These are phyloP conservation scores for Pyricularia sp. DNA, from an alignment of 2,329 filamentous ascomycete species.

Conservation along the genomic window DNA sequence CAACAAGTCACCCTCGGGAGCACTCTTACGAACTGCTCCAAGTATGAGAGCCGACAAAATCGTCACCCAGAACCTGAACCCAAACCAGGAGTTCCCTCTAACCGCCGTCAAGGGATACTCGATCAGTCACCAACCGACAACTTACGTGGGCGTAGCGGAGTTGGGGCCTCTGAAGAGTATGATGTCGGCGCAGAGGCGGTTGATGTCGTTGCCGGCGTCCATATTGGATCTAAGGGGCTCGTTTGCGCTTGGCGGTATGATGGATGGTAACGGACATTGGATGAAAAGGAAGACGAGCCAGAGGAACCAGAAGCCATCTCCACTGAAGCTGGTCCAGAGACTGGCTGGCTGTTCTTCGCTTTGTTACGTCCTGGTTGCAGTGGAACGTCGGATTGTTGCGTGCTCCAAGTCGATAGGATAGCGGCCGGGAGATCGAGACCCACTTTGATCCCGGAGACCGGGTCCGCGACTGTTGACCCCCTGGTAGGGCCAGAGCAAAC, in stretches of 20 bases:
- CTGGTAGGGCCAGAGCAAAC: neutral
- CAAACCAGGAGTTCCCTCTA: neutral
- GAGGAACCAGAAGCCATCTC: slow-evolving; percentile 24
- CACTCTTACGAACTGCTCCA: neutral
- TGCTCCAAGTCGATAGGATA: neutral
- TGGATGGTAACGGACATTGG: slow-evolving; percentile 27
- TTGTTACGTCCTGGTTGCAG: neutral
- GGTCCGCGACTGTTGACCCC: neutral
- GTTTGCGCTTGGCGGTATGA: slow-evolving; percentile 27
- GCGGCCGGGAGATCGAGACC: neutral
- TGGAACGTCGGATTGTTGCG: neutral
- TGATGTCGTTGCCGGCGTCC: slow-evolving; percentile 28
- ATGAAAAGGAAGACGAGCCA: slow-evolving; percentile 34
- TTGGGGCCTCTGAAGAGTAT: slow-evolving; percentile 24
- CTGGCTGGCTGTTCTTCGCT: neutral
- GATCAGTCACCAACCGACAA: neutral
- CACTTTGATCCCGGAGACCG: neutral
- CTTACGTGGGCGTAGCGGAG: slow-evolving; percentile 23
- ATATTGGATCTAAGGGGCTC: slow-evolving; percentile 31
- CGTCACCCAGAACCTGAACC: neutral
- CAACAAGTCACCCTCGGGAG: neutral
- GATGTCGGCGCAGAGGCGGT: slow-evolving; percentile 28
- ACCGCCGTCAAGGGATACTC: neutral
- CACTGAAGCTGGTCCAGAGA: neutral
- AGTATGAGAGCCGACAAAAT: neutral